These are phyloP conservation scores for Mortierella claussenii DNA, from an alignment of 192 early-diverging fungal genomes.

Conservation along the genomic window DNA sequence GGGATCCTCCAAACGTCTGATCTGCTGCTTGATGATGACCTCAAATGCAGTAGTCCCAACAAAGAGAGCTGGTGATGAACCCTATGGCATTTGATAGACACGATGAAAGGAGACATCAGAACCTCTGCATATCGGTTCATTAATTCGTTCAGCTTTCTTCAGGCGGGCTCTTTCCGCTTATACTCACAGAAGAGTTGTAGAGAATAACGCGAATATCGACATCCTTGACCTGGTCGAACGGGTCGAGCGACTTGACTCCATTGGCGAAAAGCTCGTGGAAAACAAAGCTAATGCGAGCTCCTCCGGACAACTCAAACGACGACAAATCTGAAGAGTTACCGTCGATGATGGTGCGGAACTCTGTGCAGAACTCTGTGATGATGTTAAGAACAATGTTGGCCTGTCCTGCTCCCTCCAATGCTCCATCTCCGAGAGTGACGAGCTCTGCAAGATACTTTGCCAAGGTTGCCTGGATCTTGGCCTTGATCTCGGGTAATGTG, in stretches of 20 bases:
- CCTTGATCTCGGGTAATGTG: slow-evolving; percentile 98
- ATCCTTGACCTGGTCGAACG: slow-evolving; percentile 99
- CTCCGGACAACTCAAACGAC: slow-evolving; percentile 94
- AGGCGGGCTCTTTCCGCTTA: no score
- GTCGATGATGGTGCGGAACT: slow-evolving; percentile 95
- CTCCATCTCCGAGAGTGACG: slow-evolving; percentile 88
- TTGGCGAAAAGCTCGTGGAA: slow-evolving; percentile 97
- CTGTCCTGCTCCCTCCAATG: slow-evolving; percentile 79
- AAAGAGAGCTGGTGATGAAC: slow-evolving; percentile 97
- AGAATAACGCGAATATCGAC: slow-evolving; percentile 98
- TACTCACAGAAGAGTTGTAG: slow-evolving; percentile 91
- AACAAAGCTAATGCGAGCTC: slow-evolving; percentile 98
- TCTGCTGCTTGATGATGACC: slow-evolving; percentile 98
- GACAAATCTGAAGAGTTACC: slow-evolving; percentile 97
- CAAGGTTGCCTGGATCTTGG: slow-evolving; percentile 90
- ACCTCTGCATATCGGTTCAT: no score
- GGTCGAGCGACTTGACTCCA: slow-evolving; percentile 94
- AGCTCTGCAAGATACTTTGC: slow-evolving; percentile 91
- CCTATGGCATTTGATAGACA: no score
- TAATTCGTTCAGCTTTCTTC: no score
- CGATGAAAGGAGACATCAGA: no score
- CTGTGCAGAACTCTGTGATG: slow-evolving; percentile 98
- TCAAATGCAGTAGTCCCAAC: slow-evolving; percentile 98
- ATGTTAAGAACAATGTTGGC: slow-evolving; percentile 95
- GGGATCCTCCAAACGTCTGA: slow-evolving; percentile 97